Evolutionary conservation across 2,329 filamentous ascomycete genomes (phyloP), one percentile per base, ranked within the genome.

Genomic region (Amauroascus verrucosus): DNA sequence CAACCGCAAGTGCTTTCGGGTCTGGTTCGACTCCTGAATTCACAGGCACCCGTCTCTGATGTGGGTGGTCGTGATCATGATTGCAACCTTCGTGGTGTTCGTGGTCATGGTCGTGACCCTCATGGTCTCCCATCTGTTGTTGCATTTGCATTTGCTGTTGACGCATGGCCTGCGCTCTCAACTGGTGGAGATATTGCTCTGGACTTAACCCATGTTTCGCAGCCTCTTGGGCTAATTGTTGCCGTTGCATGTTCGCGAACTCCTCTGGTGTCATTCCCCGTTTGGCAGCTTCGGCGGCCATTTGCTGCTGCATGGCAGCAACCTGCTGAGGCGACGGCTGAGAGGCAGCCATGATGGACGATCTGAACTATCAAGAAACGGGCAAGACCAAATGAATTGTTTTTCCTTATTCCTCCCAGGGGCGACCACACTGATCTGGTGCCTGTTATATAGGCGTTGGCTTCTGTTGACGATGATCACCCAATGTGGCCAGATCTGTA

Each of bases 1-100:
- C 94, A 52, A 98, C 79, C 7, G 90, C 89, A 44, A 97, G 73
- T 18, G 89, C 90, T 64, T 89, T 83, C 37, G 91, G 91, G 62
- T 95, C 93, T 4, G 91, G 88, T 22, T 91, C 88, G 35, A 69
- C 70, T 24, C 65, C 66, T 0, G 70, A 67, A 55, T 72, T 74
- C 50, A 77, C 70, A 16, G 73, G 71, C 13, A 76, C 72, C 56
- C 73, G 73, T 52, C 73, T 72, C 53, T 66, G 64, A 58, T 69
- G 63, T 57, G 74, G 74, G 59, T 49, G 48, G 24, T 47, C 61
- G 56, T 41, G 58, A 50, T 46, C 62, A 28, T 51, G 49, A 28
- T 45, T 30, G 35, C 26, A 57, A 57, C 51, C 65, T 62, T 26
- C 60, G 56, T 47, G 64, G 63, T 47, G 59, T 24, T 57, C 57